These are phyloP conservation scores for Leishmania mexicana DNA, from an alignment of 208 protist genomes.

Conservation along the genomic window DNA sequence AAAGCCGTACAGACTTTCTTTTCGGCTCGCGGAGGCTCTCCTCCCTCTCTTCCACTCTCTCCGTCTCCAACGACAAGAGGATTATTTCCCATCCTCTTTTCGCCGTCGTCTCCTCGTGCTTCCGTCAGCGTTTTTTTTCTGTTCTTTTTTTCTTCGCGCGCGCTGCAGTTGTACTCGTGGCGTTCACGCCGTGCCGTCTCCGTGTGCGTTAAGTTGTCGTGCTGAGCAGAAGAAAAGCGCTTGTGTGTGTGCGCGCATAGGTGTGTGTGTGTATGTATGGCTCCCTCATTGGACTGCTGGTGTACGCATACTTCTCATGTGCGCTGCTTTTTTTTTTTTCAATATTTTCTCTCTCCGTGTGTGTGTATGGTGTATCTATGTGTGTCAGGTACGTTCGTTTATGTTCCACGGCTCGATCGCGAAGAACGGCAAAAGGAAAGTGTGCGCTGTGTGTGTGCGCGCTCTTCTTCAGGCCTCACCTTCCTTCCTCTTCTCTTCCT, in stretches of 20 bases:
- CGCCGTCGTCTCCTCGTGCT: background rate
- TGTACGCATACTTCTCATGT: background rate
- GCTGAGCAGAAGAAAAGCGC: background rate
- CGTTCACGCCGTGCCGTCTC: background rate
- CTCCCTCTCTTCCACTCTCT: background rate
- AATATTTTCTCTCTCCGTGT: background rate
- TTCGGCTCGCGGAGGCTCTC: background rate
- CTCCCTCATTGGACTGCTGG: too few species aligned
- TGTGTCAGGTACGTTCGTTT: too few species aligned
- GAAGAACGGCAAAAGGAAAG: too few species aligned
- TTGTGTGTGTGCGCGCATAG: background rate
- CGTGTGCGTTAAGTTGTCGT: background rate
- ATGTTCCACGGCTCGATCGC: too few species aligned
- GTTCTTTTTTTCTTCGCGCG: background rate
- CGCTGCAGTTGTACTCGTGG: background rate
- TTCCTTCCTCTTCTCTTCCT: too few species aligned
- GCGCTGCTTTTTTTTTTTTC: background rate
- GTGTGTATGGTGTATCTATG: background rate
- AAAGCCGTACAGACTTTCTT: background rate
- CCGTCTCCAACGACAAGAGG: background rate
- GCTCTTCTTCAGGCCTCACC: too few species aligned
- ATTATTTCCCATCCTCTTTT: background rate
- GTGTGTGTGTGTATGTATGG: background rate
- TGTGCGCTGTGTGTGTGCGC: too few species aligned
- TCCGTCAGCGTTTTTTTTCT: background rate